Conservation (phyloP, 805 yeast genomes). For the Schwanniomyces sp. region DNA sequence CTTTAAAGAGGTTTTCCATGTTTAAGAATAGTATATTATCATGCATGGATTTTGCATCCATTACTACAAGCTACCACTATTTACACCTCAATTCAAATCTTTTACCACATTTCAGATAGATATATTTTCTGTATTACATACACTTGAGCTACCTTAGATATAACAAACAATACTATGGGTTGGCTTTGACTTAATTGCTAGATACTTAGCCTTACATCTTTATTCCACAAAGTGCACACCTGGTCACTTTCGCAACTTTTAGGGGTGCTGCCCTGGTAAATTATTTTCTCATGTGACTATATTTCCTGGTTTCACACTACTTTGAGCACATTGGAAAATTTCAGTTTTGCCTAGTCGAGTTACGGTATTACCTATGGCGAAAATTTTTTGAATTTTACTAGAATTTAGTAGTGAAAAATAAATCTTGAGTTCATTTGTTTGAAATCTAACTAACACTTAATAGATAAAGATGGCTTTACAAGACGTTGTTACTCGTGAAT, state of each 20-base stretch:
- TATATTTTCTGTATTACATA: no score
- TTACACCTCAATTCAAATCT: no score
- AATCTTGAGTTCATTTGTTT: neutral
- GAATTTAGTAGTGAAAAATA: constrained; percentile 24
- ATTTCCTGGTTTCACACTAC: neutral
- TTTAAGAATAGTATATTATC: no score
- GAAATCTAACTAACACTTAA: constrained; percentile 1
- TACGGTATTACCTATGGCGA: neutral
- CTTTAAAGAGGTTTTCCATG: no score
- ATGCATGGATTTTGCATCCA: no score
- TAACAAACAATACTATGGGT: no score
- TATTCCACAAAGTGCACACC: no score
- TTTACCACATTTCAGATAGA: no score
- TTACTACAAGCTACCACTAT: no score
- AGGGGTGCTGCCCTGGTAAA: neutral
- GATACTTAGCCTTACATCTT: no score
- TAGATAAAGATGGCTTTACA: constrained; percentile 65
- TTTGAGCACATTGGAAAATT: neutral
- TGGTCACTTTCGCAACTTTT: neutral
- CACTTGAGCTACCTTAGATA: no score
- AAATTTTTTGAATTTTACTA: constrained; percentile 5
- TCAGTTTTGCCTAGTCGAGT: neutral
- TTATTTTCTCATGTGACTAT: neutral
- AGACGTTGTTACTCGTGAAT: constrained; percentile 99
- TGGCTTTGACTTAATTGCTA: no score